A percentile compares a stretch with the other conserved stretches of the same genome.
These are phyloP conservation scores for Candida broadrunensis DNA, from an alignment of 805 yeast genomes.

Conservation along the genomic window DNA sequence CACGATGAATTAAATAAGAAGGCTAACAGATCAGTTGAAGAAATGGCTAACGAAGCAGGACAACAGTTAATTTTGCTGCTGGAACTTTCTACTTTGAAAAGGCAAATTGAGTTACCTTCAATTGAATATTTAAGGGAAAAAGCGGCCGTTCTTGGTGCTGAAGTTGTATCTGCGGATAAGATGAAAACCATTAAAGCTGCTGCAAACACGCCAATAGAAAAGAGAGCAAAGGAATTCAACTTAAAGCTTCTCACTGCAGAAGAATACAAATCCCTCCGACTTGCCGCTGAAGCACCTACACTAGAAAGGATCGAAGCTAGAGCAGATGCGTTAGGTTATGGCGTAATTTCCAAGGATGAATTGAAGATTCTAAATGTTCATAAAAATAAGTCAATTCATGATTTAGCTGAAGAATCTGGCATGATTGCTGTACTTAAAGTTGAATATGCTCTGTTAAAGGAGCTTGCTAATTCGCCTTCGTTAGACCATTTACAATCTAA, in stretches of 20 bases:
- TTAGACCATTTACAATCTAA: conserved; percentile 23
- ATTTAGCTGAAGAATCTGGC: conserved; percentile 19
- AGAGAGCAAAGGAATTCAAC: conserved; percentile 11
- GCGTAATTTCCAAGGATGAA: conserved; percentile 23
- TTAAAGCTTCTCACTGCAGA: conserved; percentile 9
- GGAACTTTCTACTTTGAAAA: conserved; percentile 6
- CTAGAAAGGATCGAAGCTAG: conserved; percentile 18
- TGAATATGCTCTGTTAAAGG: conserved; percentile 5
- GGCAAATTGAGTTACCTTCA: conserved; percentile 18
- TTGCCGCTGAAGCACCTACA: conserved; percentile 19
- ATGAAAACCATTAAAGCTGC: not conserved
- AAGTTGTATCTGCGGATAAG: conserved; percentile 8
- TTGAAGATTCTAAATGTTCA: conserved; percentile 9
- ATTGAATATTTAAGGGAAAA: not conserved
- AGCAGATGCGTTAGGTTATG: conserved; percentile 25
- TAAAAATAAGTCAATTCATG: conserved; percentile 21
- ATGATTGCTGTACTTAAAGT: conserved; percentile 4
- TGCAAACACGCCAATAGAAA: conserved; percentile 8
- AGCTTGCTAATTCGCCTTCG: conserved; percentile 19
- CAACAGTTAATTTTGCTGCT: not conserved
- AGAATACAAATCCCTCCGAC: conserved; percentile 4
- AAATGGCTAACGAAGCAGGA: conserved; percentile 8
- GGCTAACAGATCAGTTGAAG: conserved; percentile 10
- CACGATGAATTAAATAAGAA: not conserved
- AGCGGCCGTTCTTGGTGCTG: conserved; percentile 8